Percentiles rank a stretch among this genome's conserved stretches.
Evolutionary conservation across 192 early-diverging fungal genomes (phyloP).

Genomic region (Umbelopsis isabellina): DNA sequence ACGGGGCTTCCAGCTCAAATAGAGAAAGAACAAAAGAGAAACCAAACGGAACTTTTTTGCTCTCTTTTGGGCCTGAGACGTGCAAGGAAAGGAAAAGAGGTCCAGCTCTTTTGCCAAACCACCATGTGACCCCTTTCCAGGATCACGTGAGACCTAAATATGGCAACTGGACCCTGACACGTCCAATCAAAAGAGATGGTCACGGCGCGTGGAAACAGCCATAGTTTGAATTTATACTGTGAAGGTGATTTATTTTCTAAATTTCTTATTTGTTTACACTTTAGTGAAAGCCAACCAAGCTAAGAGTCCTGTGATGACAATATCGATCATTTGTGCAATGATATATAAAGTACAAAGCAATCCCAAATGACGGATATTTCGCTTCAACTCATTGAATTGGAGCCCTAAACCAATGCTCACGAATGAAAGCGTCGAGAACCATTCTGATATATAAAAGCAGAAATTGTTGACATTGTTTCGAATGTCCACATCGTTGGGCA

Average conservation of each 20-base stretch:
- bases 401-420: constrained; percentile 56
- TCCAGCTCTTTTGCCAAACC: neutral
- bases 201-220: neutral
- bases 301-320: constrained; percentile 44
- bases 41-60: constrained; percentile 14
- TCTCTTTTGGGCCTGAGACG: neutral
- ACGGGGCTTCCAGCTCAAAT: neutral
- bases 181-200: constrained; percentile 13
- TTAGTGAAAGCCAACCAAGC: constrained; percentile 50
- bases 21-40: constrained; percentile 2
- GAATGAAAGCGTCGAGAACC: constrained; percentile 57
- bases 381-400: constrained; percentile 50
- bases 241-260: too few species aligned
- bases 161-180: constrained; percentile 14
- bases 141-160: neutral
- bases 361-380: constrained; percentile 44
- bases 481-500: constrained; percentile 34
- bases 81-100: neutral
- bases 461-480: constrained; percentile 45
- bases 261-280: constrained; percentile 6
- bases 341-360: constrained; percentile 50
- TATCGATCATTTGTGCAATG: constrained; percentile 53
- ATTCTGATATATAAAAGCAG: constrained; percentile 56
- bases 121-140: constrained; percentile 1
- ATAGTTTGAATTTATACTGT: too few species aligned